These are phyloP conservation scores for Globisporangium takayamanum DNA, from an alignment of 352 stramenopile species.

Conservation along the genomic window DNA sequence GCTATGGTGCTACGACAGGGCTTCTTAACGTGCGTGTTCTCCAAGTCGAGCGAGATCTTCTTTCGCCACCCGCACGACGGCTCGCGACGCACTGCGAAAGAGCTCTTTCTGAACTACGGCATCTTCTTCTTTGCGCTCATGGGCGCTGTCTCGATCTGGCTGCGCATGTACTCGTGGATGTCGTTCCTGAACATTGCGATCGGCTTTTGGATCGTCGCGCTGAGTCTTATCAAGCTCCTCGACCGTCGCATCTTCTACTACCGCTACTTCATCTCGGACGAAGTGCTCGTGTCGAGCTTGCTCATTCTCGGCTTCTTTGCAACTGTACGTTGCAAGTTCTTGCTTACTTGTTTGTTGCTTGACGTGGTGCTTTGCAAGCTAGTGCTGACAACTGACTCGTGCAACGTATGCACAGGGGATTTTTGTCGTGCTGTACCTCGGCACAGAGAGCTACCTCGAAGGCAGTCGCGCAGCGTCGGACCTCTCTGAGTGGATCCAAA, in stretches of 20 bases:
- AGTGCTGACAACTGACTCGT: not conserved
- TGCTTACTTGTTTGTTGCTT: not conserved
- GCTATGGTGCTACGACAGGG: slow-evolving; percentile 21
- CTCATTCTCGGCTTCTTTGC: slow-evolving; percentile 82
- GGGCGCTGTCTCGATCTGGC: slow-evolving; percentile 79
- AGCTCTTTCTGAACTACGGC: slow-evolving; percentile 84
- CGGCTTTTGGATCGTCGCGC: slow-evolving; percentile 52
- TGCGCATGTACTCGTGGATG: slow-evolving; percentile 77
- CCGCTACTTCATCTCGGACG: slow-evolving; percentile 84
- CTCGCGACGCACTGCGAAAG: slow-evolving; percentile 58
- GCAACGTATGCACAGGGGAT: slow-evolving; percentile 31
- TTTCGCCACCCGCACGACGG: slow-evolving; percentile 63
- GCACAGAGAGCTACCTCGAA: slow-evolving; percentile 84
- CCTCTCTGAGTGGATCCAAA: slow-evolving; percentile 77
- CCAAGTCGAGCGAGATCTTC: slow-evolving; percentile 73
- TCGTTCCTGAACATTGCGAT: slow-evolving; percentile 74
- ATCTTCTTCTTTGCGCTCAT: slow-evolving; percentile 84
- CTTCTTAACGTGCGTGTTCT: slow-evolving; percentile 74
- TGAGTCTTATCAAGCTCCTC: slow-evolving; percentile 74
- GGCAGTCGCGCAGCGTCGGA: slow-evolving; percentile 65
- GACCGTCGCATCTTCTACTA: slow-evolving; percentile 87
- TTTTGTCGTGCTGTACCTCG: slow-evolving; percentile 79
- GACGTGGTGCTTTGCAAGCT: slow-evolving; percentile 6
- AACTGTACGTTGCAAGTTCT: slow-evolving; percentile 32
- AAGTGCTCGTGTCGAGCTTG: slow-evolving; percentile 74